Evolutionary conservation across 768 basidiomycete species (phyloP).

Genomic region (Rhodotorula graminis): DNA sequence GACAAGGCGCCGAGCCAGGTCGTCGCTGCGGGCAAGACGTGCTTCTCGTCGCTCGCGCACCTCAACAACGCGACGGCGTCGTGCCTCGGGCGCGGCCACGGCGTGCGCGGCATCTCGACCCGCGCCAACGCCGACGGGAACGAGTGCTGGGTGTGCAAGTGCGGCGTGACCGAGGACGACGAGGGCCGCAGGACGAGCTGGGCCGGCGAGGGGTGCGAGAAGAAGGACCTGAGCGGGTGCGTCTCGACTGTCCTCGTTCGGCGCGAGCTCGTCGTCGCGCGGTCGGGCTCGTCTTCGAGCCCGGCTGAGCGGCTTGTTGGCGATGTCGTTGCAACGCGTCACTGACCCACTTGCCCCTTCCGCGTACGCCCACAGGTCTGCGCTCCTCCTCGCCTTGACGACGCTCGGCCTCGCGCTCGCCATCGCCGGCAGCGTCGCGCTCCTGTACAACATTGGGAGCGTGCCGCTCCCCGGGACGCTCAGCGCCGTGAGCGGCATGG

Average conservation of each 20-base stretch:
- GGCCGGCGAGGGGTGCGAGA: conserved; percentile 39
- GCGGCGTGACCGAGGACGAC: conserved; percentile 19
- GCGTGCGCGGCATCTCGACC: conserved; percentile 27
- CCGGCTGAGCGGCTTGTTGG: too few relatives aligned
- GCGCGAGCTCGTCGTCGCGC: too few relatives aligned
- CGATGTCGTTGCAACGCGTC: too few relatives aligned
- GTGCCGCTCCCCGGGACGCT: conserved; percentile 34
- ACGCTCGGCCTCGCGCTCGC: conserved; percentile 9
- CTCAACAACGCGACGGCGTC: conserved; percentile 24
- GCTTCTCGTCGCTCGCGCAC: conserved; percentile 13
- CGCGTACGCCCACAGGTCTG: not conserved
- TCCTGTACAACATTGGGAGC: conserved; percentile 14
- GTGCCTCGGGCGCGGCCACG: conserved; percentile 23
- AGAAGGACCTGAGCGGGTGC: conserved; percentile 32
- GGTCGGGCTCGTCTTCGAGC: too few relatives aligned
- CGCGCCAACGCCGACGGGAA: not conserved
- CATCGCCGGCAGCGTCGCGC: conserved; percentile 19
- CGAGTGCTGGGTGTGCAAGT: conserved; percentile 40
- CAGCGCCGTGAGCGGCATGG: conserved; percentile 14
- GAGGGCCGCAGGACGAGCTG: conserved; percentile 27
- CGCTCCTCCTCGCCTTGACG: conserved; percentile 26
- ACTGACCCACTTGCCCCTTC: not conserved
- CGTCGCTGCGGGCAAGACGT: conserved; percentile 24
- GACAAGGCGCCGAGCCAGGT: not conserved
- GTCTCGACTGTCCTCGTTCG: not conserved